A percentile compares a stretch with the other conserved stretches of the same genome.
These are phyloP conservation scores for Corrigiola litoralis DNA, from an alignment of 179 eudicot genomes.

Conservation along the genomic window DNA sequence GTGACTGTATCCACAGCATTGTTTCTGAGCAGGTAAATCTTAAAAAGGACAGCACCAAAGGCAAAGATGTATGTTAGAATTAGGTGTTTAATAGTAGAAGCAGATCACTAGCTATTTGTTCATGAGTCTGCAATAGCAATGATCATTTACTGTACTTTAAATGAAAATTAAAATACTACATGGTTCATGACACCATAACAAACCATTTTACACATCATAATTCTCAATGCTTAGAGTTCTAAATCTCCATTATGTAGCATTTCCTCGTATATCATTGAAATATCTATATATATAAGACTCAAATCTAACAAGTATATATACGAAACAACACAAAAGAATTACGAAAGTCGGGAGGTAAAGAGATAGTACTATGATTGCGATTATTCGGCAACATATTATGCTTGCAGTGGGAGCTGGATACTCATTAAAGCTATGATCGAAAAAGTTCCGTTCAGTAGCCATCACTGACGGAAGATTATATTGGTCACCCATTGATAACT, in stretches of 20 bases:
- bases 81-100: no score
- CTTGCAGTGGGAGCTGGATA: conserved; percentile 41
- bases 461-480: conserved; percentile 39
- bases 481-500: conserved; percentile 39
- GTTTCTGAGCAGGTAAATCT: not conserved
- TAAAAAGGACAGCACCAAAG: not conserved
- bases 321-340: not conserved
- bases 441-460: conserved; percentile 34
- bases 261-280: not conserved
- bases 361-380: conserved; percentile 60
- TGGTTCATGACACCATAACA: no score
- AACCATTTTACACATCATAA: no score
- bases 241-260: not conserved
- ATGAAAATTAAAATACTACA: no score
- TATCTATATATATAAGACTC: no score
- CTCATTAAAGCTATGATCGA: conserved; percentile 46
- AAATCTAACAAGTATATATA: no score
- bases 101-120: no score
- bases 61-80: not conserved
- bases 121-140: no score
- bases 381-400: conserved; percentile 58
- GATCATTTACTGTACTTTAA: no score
- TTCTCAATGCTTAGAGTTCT: not conserved
- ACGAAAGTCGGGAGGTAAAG: conserved; percentile 19
- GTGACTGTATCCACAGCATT: not conserved